A percentile compares a stretch with the other conserved stretches of the same genome.
Evolutionary conservation across 768 basidiomycete species (phyloP).

Genomic region (Boletus reticuloceps): DNA sequence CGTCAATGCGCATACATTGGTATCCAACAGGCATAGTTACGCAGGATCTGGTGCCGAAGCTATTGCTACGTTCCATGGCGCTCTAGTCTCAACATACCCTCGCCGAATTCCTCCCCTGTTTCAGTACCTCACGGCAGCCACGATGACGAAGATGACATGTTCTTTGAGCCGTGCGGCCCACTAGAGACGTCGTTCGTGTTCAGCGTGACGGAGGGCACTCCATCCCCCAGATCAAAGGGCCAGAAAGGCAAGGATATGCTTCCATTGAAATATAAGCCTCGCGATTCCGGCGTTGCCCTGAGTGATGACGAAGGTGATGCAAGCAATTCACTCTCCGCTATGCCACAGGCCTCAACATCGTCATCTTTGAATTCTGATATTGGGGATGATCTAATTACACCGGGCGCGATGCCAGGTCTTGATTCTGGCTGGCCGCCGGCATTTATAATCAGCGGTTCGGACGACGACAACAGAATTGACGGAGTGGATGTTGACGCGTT

Average conservation of each 20-base stretch:
- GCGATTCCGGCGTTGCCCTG: constrained; percentile 62
- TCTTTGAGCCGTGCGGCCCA: constrained; percentile 46
- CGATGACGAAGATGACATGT: constrained; percentile 55
- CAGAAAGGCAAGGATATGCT: constrained; percentile 33
- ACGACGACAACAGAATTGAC: constrained; percentile 34
- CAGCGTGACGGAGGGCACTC: constrained; percentile 53
- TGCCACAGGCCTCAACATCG: constrained; percentile 62
- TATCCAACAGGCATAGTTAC: constrained; percentile 62
- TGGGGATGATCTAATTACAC: constrained; percentile 71
- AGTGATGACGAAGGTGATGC: constrained; percentile 54
- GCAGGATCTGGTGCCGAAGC: constrained; percentile 45
- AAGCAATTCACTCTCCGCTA: constrained; percentile 28
- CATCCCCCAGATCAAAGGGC: constrained; percentile 46
- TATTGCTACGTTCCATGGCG: constrained; percentile 35
- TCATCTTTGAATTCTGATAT: constrained; percentile 56
- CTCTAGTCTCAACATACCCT: constrained; percentile 37
- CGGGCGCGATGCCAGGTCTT: constrained; percentile 51
- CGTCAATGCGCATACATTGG: constrained; percentile 26
- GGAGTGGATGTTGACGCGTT: constrained; percentile 62
- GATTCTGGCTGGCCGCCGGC: constrained; percentile 64
- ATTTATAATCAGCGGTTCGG: constrained; percentile 37
- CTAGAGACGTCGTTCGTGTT: constrained; percentile 55
- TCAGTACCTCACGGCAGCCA: constrained; percentile 28
- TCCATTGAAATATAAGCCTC: constrained; percentile 67
- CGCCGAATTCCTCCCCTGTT: constrained; percentile 51